phyloP scores from a whole-genome alignment of 176 grass and related monocot species.

The Cenchrus americanus region DNA sequence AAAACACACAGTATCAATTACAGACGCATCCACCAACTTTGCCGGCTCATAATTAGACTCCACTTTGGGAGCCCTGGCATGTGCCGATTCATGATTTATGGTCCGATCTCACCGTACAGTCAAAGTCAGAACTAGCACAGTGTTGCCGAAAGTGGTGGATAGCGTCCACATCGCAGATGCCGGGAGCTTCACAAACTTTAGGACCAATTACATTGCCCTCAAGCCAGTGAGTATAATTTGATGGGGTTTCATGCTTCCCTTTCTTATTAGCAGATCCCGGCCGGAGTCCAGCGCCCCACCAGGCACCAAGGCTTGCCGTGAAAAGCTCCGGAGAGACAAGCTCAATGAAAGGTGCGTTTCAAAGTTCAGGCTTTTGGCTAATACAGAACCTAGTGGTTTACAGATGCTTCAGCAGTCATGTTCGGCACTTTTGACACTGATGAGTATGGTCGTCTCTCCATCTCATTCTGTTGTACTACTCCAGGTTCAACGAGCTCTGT shows the following conservation, averaged over 20 bases:
- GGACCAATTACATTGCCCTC: conserved; percentile 7
- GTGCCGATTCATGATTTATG: background rate
- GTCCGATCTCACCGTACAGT: background rate
- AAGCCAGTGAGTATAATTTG: background rate
- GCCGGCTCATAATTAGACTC: background rate
- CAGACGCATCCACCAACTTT: background rate
- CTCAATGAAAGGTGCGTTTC: conserved; percentile 81
- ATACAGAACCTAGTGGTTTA: background rate
- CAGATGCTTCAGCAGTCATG: background rate
- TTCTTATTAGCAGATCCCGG: conserved; percentile 55
- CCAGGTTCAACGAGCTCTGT: conserved; percentile 90
- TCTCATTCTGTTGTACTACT: conserved; percentile 1
- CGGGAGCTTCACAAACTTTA: background rate
- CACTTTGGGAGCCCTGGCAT: background rate
- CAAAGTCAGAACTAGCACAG: background rate
- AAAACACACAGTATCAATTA: background rate
- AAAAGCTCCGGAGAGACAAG: conserved; percentile 88
- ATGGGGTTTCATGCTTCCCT: background rate
- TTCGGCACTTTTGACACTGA: background rate
- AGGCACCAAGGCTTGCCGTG: conserved; percentile 91
- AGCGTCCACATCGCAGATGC: conserved; percentile 1
- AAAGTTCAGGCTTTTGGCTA: background rate
- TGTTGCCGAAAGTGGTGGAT: background rate
- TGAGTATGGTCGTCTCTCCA: conserved; percentile 2
- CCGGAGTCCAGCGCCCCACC: conserved; percentile 76